These are phyloP conservation scores for Kodamaea ohmeri DNA, from an alignment of 1,139 yeast genomes.

Conservation along the genomic window DNA sequence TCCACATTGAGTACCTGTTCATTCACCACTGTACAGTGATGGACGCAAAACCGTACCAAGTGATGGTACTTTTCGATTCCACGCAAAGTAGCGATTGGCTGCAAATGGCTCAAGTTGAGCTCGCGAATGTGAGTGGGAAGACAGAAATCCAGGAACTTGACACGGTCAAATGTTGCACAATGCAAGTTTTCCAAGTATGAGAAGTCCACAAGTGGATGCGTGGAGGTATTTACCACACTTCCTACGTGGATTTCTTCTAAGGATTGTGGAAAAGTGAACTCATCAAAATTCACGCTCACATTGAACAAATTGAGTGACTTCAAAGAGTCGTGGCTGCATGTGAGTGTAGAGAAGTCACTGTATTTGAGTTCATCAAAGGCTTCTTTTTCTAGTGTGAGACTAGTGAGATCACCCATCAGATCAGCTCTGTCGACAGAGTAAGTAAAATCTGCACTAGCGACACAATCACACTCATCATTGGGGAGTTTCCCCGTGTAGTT, in stretches of 20 bases:
- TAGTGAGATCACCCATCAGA: conserved; percentile 2
- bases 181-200: conserved; percentile 5
- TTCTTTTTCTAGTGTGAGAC: conserved; percentile 6
- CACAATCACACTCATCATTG: conserved; percentile 3
- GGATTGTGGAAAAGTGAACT: conserved; percentile 4
- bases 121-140: conserved; percentile 4
- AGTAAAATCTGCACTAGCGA: conserved; percentile 6
- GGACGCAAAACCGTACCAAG: conserved; percentile 5
- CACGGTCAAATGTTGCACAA: conserved; percentile 3
- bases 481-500: conserved; percentile 5
- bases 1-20: conserved; percentile 1
- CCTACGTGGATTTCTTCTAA: conserved; percentile 6
- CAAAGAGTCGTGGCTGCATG: neutral
- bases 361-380: conserved; percentile 4
- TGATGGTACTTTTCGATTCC: conserved; percentile 1
- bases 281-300: conserved; percentile 4
- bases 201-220: conserved; percentile 3
- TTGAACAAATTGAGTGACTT: conserved; percentile 5
- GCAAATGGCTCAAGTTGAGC: conserved; percentile 6
- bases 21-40: conserved; percentile 3
- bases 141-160: conserved; percentile 1
- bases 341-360: conserved; percentile 2
- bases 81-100: conserved; percentile 4
- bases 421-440: neutral
- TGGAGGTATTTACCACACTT: conserved; percentile 4